These are phyloP conservation scores for Rosa chinensis DNA, from an alignment of 306 rosid genomes.

Conservation along the genomic window DNA sequence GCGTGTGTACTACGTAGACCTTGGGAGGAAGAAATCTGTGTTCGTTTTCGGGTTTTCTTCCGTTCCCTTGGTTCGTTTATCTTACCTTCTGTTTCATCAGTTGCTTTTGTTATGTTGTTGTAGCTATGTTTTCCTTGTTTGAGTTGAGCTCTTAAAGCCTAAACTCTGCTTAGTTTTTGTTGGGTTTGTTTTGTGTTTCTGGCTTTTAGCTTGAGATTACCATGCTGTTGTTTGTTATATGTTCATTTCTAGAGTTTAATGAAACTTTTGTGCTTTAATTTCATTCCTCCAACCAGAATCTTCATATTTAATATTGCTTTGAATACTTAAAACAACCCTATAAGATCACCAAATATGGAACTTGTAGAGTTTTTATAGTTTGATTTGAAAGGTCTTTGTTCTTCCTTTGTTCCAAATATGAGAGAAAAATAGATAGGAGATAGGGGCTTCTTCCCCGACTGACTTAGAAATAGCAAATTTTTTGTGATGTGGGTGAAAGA, in stretches of 20 bases:
- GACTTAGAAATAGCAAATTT: constrained; percentile 26
- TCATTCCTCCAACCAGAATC: not conserved
- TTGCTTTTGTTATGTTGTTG: constrained; percentile 14
- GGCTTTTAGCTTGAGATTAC: constrained; percentile 33
- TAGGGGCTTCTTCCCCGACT: constrained; percentile 8
- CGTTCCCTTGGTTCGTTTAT: constrained; percentile 36
- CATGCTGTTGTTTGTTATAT: constrained; percentile 24
- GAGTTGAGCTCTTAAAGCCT: constrained; percentile 29
- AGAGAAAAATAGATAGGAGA: constrained; percentile 20
- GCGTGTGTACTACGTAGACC: constrained; percentile 25
- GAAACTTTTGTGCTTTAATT: constrained; percentile 9
- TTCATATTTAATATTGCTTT: not conserved
- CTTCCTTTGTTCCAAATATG: constrained; percentile 25
- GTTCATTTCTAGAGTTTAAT: constrained; percentile 29
- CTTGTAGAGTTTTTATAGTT: not conserved
- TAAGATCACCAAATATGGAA: constrained; percentile 14
- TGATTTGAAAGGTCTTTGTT: constrained; percentile 23
- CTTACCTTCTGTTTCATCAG: constrained; percentile 21
- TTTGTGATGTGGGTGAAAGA: constrained; percentile 24
- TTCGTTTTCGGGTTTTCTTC: constrained; percentile 47
- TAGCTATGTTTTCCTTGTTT: constrained; percentile 34
- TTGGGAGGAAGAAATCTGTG: constrained; percentile 52
- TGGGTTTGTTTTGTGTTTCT: constrained; percentile 32
- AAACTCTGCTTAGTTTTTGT: constrained; percentile 23
- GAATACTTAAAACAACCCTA: not conserved